phyloP scores from a whole-genome alignment of 2,329 filamentous ascomycete genomes.

The Byssoonygena ceratinophila region DNA sequence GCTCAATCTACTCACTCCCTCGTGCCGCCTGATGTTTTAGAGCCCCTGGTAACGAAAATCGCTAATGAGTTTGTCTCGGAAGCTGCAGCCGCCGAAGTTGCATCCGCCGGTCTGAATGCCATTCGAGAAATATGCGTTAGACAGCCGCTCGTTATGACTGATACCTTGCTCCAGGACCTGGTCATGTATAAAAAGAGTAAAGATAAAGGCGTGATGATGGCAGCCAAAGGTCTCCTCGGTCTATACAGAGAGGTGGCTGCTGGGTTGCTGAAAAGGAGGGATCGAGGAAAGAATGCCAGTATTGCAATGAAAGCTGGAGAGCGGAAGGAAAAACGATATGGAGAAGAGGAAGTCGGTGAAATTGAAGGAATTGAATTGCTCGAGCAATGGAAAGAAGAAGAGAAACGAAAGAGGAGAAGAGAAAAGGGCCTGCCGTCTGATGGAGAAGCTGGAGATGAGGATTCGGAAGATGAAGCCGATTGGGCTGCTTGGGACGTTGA shows the following conservation, averaged over 20 bases:
- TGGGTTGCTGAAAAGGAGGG: constrained; percentile 76
- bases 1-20: constrained; percentile 85
- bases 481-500: constrained; percentile 54
- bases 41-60: constrained; percentile 87
- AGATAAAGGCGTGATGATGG: constrained; percentile 99
- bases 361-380: constrained; percentile 90
- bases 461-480: constrained; percentile 49
- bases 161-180: constrained; percentile 88
- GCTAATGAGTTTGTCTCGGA: constrained; percentile 98
- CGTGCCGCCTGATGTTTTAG: constrained; percentile 83
- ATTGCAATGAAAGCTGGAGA: constrained; percentile 69
- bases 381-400: constrained; percentile 87
- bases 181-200: constrained; percentile 96
- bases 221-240: constrained; percentile 79
- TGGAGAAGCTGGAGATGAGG: constrained; percentile 49
- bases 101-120: constrained; percentile 81
- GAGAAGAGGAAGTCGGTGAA: constrained; percentile 65
- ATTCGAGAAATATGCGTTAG: constrained; percentile 89
- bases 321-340: constrained; percentile 67
- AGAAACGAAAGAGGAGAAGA: constrained; percentile 60
- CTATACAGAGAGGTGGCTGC: constrained; percentile 86
- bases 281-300: constrained; percentile 81
- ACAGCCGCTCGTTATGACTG: constrained; percentile 91
- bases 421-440: constrained; percentile 57
- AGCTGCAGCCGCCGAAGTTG: constrained; percentile 80